Evolutionary conservation across 2,329 filamentous ascomycete genomes (phyloP), one percentile per base, ranked within the genome.

Genomic region (Parafenestella ontariensis): DNA sequence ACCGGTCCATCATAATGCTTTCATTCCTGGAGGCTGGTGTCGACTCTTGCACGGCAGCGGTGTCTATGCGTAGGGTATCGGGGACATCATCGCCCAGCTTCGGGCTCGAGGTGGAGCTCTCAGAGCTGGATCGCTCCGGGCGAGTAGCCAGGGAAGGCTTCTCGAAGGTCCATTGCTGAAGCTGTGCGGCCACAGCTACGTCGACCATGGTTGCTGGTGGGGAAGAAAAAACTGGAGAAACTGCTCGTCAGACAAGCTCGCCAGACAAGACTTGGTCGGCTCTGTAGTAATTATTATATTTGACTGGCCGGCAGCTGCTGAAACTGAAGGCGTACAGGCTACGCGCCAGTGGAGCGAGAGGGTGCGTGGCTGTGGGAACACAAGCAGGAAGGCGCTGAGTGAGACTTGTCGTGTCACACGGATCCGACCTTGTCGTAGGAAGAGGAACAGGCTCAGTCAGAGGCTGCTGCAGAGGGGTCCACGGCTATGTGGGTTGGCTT

Each of bases 81-180:
- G 60, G 53, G 23, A 68, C 70, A 59, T 66, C 53, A 66, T 74
- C 67, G 65, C 65, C 72, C 66, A 76, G 57, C 34, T 71, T 69
- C 4, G 73, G 71, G 44, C 72, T 75, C 44, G 69, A 72, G 33
- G 71, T 65, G 3, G 73, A 66, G 50, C 70, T 75, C 49, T 62
- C 60, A 20, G 65, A 65, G 42, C 68, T 66, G 41, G 64, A 66
- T 28, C 68, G 65, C 37, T 72, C 65, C 7, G 69, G 59, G 42
- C 64, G 71, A 18, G 61, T 61, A 7, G 57, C 44, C 8, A 65
- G 44, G 37, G 64, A 49, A 26, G 71, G 58, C 55, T 76, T 76
- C 18, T 69, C 69, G 57, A 76, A 74, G 40, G 70, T 56, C 74
- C 74, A 76, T 58, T 73, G 73, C 58, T 71, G 69, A 47, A 76